Evolutionary conservation across 345 rosid species (phyloP).

Genomic region (Barbarea vulgaris): DNA sequence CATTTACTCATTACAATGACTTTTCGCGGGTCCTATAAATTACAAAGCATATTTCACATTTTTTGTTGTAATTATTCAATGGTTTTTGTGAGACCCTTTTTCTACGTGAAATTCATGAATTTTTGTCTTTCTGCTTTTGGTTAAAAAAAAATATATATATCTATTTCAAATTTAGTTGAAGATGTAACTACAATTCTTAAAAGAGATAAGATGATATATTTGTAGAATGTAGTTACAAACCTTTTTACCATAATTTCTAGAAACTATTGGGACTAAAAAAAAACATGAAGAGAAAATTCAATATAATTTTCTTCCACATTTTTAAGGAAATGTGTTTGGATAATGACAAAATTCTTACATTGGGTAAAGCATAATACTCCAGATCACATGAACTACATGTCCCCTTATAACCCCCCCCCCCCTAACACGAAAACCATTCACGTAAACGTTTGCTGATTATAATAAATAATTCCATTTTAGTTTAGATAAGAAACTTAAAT

Average conservation of each 20-base stretch:
- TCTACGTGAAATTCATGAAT: background rate
- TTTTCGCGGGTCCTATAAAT: constrained; percentile 1
- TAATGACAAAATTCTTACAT: constrained; percentile 13
- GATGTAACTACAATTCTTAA: background rate
- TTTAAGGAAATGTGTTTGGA: background rate
- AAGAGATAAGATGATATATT: background rate
- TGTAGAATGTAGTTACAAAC: background rate
- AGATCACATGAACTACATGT: constrained; percentile 36
- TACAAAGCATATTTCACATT: background rate
- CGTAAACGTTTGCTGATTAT: constrained; percentile 3
- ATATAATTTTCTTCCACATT: background rate
- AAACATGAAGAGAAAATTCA: background rate
- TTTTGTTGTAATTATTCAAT: constrained; percentile 1
- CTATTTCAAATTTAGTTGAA: background rate
- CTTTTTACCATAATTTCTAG: background rate
- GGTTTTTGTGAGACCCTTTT: background rate
- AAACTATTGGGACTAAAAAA: background rate
- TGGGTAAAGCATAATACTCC: background rate
- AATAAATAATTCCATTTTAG: background rate
- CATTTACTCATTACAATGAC: constrained; percentile 20
- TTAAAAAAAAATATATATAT: background rate
- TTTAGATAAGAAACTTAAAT: background rate
- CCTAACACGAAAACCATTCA: constrained; percentile 33
- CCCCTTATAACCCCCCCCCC: background rate
- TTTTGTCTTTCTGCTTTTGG: background rate